These are phyloP conservation scores for Apiospora marii DNA, from an alignment of 2,329 filamentous ascomycete genomes.

Conservation along the genomic window DNA sequence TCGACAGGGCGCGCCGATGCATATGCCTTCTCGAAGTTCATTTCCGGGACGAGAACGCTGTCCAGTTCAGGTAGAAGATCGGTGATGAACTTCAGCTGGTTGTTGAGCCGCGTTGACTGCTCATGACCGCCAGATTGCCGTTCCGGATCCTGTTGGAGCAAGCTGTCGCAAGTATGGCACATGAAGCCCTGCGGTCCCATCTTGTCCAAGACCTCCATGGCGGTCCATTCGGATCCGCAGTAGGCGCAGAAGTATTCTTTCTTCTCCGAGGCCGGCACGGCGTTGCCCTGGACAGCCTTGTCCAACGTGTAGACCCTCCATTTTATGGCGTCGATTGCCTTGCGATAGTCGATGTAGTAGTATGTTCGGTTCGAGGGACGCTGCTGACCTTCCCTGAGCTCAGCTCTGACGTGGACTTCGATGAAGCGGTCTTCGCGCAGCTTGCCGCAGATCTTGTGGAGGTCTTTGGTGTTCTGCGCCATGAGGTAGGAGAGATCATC, in stretches of 20 bases:
- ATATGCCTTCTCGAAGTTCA: constrained; percentile 75
- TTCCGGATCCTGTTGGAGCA: constrained; percentile 71
- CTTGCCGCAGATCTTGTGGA: constrained; percentile 87
- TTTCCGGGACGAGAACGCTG: constrained; percentile 74
- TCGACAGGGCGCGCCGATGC: constrained; percentile 68
- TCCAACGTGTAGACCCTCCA: constrained; percentile 90
- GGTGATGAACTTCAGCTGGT: constrained; percentile 81
- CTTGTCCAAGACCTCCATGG: constrained; percentile 86
- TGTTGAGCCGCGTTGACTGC: constrained; percentile 77
- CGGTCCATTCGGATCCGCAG: constrained; percentile 87
- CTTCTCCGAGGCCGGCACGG: constrained; percentile 81
- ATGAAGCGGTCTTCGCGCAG: constrained; percentile 88
- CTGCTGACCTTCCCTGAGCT: constrained; percentile 81
- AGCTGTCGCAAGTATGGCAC: constrained; percentile 78
- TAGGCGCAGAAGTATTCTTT: constrained; percentile 89
- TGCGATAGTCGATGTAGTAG: constrained; percentile 96
- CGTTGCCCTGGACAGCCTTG: constrained; percentile 85
- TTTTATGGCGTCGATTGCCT: constrained; percentile 95
- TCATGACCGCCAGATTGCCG: constrained; percentile 75
- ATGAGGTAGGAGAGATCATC: constrained; percentile 88
- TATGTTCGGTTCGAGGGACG: constrained; percentile 88
- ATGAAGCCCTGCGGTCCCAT: constrained; percentile 76
- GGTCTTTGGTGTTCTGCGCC: constrained; percentile 88
- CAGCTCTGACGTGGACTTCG: constrained; percentile 78
- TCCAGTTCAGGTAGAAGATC: constrained; percentile 81